Conservation (phyloP, 495 filamentous ascomycete genomes). For the Hypoxylon fragiforme region DNA sequence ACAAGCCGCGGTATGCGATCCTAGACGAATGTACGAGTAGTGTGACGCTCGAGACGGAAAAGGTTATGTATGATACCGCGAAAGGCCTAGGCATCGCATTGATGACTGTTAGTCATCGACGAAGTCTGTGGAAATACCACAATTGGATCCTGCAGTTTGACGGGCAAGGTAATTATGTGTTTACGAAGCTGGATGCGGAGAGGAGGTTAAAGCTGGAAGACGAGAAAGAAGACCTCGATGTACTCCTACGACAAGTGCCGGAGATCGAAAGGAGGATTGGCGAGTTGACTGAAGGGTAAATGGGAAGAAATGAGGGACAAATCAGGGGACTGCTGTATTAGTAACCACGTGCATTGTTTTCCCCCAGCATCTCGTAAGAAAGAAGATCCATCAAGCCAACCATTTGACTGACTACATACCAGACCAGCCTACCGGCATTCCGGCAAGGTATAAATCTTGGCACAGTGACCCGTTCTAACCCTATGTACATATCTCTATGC, state of each 20-base stretch:
- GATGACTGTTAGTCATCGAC: constrained; percentile 91
- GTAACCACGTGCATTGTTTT: constrained; percentile 8
- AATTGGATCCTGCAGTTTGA: constrained; percentile 93
- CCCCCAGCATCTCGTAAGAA: constrained; percentile 9
- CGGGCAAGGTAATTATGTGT: constrained; percentile 87
- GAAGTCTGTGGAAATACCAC: constrained; percentile 96
- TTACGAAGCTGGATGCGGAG: constrained; percentile 89
- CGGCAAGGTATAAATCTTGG: no score
- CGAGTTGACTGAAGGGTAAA: constrained; percentile 62
- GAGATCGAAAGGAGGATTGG: constrained; percentile 83
- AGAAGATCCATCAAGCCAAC: no score
- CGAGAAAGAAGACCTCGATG: constrained; percentile 92
- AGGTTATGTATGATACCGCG: constrained; percentile 94
- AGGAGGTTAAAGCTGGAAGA: constrained; percentile 84
- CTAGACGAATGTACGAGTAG: constrained; percentile 94
- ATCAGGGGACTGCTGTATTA: constrained; percentile 10
- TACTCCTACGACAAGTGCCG: constrained; percentile 78
- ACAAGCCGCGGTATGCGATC: constrained; percentile 88
- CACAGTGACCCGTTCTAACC: not conserved
- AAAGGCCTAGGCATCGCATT: constrained; percentile 89
- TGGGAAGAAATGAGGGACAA: not conserved
- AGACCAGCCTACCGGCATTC: no score
- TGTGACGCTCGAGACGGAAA: constrained; percentile 91
- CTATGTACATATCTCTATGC: not conserved
- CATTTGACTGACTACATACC: no score